phyloP scores from a whole-genome alignment of 805 yeast genomes.

The Pichia nanzhaoensis region DNA sequence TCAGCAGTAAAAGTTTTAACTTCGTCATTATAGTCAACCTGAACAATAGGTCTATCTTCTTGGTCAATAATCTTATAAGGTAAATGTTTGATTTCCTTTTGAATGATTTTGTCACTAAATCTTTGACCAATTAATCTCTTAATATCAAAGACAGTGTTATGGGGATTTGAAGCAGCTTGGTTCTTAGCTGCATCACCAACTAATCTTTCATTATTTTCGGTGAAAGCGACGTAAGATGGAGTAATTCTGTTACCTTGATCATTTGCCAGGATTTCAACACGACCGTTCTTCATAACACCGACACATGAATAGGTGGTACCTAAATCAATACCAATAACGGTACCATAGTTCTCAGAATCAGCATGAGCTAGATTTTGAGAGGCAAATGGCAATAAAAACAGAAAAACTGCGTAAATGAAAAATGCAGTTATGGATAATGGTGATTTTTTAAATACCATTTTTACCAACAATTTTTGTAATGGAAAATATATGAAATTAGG shows the following conservation, averaged over 20 bases:
- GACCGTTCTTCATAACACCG: conserved; percentile 49
- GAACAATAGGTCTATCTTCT: conserved; percentile 79
- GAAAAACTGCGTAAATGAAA: conserved; percentile 24
- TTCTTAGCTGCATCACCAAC: conserved; percentile 98
- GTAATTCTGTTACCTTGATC: conserved; percentile 99
- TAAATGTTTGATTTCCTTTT: conserved; percentile 75
- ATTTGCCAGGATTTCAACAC: conserved; percentile 93
- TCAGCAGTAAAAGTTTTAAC: conserved; percentile 84
- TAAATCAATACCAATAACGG: conserved; percentile 86
- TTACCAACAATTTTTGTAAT: background rate
- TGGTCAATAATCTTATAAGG: conserved; percentile 77
- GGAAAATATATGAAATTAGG: background rate
- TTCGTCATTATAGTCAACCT: conserved; percentile 87
- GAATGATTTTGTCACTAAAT: conserved; percentile 72
- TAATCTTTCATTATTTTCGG: conserved; percentile 80
- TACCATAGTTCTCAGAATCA: conserved; percentile 28
- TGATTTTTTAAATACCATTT: conserved; percentile 23
- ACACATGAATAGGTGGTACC: conserved; percentile 98
- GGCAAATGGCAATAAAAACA: conserved; percentile 26
- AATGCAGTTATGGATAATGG: conserved; percentile 24
- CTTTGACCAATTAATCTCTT: conserved; percentile 90
- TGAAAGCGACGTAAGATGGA: conserved; percentile 94
- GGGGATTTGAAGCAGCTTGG: conserved; percentile 96
- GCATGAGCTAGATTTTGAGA: conserved; percentile 24
- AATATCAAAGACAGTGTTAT: conserved; percentile 91